Conservation (phyloP, 2,329 filamentous ascomycete genomes). For the Fusarium pseudoanthophilum region DNA sequence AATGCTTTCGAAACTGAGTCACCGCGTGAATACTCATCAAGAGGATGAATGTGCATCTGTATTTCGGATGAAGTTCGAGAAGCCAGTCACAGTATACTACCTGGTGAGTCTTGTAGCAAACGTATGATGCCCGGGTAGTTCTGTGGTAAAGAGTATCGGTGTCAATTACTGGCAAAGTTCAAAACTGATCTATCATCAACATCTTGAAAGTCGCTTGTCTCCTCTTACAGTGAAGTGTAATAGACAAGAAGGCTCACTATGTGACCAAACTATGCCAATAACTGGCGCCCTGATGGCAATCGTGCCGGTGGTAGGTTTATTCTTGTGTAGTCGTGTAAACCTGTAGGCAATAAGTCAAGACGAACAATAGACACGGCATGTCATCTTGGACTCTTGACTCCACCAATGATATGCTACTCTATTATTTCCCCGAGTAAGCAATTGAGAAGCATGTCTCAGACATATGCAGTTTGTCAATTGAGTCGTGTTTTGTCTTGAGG, state of each 20-base stretch:
- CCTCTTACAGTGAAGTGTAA: not conserved
- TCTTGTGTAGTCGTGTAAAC: not conserved
- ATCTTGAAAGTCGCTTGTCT: too few relatives aligned
- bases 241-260: not conserved
- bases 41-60: rapidly evolving
- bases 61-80: not conserved
- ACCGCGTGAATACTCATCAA: not conserved
- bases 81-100: rapidly evolving
- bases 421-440: not conserved
- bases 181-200: too few relatives aligned
- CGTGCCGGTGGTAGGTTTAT: rapidly evolving
- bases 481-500: not conserved
- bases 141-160: too few relatives aligned
- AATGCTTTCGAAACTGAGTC: not conserved
- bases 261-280: not conserved
- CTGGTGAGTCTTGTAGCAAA: not conserved
- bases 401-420: not conserved
- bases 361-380: not conserved
- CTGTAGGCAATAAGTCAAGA: not conserved
- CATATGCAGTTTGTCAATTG: not conserved
- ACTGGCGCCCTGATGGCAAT: rapidly evolving
- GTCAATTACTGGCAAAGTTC: too few relatives aligned
- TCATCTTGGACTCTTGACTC: not conserved
- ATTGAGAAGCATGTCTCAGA: not conserved
- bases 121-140: not conserved